phyloP scores from a whole-genome alignment of 2,329 filamentous ascomycete species.

The Aspergillus hiratsukae region DNA sequence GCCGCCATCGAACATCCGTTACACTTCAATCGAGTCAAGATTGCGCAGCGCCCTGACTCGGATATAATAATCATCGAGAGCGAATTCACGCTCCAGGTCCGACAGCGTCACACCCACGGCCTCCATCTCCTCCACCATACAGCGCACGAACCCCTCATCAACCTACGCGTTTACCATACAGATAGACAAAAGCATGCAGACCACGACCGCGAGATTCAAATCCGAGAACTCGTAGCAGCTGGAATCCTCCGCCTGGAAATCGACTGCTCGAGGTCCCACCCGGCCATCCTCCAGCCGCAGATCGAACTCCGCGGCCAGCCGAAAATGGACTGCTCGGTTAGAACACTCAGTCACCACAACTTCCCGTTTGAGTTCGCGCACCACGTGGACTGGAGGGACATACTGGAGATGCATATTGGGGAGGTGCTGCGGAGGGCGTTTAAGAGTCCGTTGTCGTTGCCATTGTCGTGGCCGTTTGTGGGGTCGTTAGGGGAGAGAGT shows the following conservation, averaged over 20 bases:
- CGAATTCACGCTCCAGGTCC: conserved; percentile 2
- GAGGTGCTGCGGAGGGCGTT: conserved; percentile 14
- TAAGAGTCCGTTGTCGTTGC: conserved; percentile 11
- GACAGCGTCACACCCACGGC: too few relatives aligned
- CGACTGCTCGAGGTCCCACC: conserved; percentile 10
- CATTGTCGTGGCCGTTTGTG: neutral
- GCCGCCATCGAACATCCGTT: conserved; percentile 10
- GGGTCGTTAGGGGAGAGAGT: conserved; percentile 5
- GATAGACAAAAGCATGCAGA: conserved; percentile 1
- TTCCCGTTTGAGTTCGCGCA: conserved; percentile 18
- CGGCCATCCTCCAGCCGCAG: conserved; percentile 11
- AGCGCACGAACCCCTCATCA: conserved; percentile 6
- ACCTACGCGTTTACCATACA: conserved; percentile 6
- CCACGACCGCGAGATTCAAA: conserved; percentile 11
- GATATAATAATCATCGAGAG: conserved; percentile 13
- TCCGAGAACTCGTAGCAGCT: conserved; percentile 7
- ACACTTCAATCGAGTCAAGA: conserved; percentile 5
- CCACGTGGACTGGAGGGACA: conserved; percentile 13
- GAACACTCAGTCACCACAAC: conserved; percentile 15
- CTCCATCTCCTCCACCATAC: neutral
- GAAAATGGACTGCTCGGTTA: conserved; percentile 14
- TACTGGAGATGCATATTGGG: conserved; percentile 14
- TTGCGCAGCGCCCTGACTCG: conserved; percentile 3
- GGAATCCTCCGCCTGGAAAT: conserved; percentile 11
- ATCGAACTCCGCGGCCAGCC: conserved; percentile 14